Evolutionary conservation across 108 stramenopile genomes (phyloP), one percentile per base, ranked within the genome.

Genomic region (Phaeodactylum tricornutum): DNA sequence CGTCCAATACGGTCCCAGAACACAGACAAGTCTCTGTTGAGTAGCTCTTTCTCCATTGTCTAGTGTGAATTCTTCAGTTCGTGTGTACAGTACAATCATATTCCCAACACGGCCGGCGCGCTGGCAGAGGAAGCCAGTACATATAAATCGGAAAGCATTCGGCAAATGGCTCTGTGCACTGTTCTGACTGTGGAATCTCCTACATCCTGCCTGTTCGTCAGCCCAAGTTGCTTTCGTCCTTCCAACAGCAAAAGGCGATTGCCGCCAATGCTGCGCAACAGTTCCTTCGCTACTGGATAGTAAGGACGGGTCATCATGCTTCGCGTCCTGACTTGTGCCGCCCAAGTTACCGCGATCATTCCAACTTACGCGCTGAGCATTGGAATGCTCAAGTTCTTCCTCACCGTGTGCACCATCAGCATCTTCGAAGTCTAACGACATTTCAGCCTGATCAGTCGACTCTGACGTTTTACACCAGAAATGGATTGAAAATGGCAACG

Each of bases 1-100:
- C 9, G 66, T 57, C 67, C 70, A 72, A 24, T 64, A 80, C 7
- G 85, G 85, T 2, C 85, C 85, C 12, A 72, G 16, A 2, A 82
- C 64, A 31, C 64, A 72, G 2, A 61, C 15, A 11, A 66, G 42
- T 23, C 37, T 43, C 34, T 64, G 71, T 50, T 64, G 64, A 19
- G 14, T 16, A 20, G 22, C 31, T 4, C 39, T 15, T 11, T 52
- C 40, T 42, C 26, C 27, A 29, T 36, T 43, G 11, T 57, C 50
- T 12, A 23, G 15, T 12, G 22, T 17, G 35, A 6, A 21, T 46
- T 28, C 25, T 37, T 33, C 37, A 16, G 32, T 36, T 7, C 50
- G 12, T 14, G 36, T 40, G 9, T 19, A 22, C 8, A 29, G 15
- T 29, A 42, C 40, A 39, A 55, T 23, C 26, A 55, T 9, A 43